Evolutionary conservation across 2,329 filamentous ascomycete species (phyloP).

Genomic region (Pseudogymnoascus sp.): DNA sequence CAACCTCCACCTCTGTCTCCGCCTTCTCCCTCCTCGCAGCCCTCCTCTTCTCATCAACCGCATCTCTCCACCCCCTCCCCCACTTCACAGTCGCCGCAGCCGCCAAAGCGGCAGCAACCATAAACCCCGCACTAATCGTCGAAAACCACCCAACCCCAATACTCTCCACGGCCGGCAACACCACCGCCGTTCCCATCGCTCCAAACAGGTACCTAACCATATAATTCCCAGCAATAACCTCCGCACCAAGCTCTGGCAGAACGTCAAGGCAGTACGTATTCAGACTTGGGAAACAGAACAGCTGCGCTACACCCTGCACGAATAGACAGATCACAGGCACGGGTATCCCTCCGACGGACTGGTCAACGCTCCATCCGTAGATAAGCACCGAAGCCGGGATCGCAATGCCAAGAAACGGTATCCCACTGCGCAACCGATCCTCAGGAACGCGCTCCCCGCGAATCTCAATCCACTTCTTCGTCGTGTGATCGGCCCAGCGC

Average conservation of each 20-base stretch:
- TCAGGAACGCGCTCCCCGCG: conserved; percentile 59
- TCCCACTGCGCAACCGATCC: conserved; percentile 56
- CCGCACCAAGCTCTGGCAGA: conserved; percentile 63
- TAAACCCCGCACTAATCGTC: conserved; percentile 58
- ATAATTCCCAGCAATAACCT: conserved; percentile 77
- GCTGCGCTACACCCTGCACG: conserved; percentile 64
- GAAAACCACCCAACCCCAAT: conserved; percentile 80
- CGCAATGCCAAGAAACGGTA: conserved; percentile 50
- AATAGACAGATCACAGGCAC: conserved; percentile 69
- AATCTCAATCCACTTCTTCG: conserved; percentile 58
- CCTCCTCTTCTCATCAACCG: conserved; percentile 45
- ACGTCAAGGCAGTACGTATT: conserved; percentile 82
- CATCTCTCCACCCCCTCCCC: conserved; percentile 35
- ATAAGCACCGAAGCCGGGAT: conserved; percentile 60
- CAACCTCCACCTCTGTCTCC: conserved; percentile 8
- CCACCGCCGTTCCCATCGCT: conserved; percentile 62
- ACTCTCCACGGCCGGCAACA: conserved; percentile 64
- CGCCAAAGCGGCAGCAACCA: conserved; percentile 35
- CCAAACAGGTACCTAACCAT: conserved; percentile 71
- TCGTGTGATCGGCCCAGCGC: conserved; percentile 60
- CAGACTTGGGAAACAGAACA: conserved; percentile 69
- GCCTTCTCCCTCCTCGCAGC: conserved; percentile 29
- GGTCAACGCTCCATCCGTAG: conserved; percentile 58
- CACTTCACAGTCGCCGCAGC: conserved; percentile 23
- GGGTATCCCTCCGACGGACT: conserved; percentile 45